phyloP scores from a whole-genome alignment of 2,329 filamentous ascomycete species.

The Fusarium verticillioides region DNA sequence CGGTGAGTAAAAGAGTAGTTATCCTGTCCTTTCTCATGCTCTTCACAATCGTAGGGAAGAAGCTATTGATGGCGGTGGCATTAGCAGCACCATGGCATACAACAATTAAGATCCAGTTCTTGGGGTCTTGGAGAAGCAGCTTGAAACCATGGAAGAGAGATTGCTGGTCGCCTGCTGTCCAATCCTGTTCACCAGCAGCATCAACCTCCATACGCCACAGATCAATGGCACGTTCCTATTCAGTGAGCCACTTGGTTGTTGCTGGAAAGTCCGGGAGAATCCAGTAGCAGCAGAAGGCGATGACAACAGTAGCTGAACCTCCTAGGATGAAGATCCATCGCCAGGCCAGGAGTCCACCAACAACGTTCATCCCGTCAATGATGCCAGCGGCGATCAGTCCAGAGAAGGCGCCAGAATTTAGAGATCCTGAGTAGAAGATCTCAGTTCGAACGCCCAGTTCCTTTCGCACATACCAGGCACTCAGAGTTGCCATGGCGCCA shows the following conservation, averaged over 20 bases:
- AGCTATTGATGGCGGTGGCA: slow-evolving; percentile 57
- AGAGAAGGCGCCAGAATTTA: slow-evolving; percentile 75
- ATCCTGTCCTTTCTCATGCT: slow-evolving; percentile 19
- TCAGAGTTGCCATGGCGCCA: slow-evolving; percentile 14
- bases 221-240: slow-evolving; percentile 55
- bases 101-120: slow-evolving; percentile 56
- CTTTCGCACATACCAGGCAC: slow-evolving; percentile 70
- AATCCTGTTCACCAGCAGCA: slow-evolving; percentile 39
- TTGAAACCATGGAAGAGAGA: slow-evolving; percentile 46
- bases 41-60: slow-evolving; percentile 30
- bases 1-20: slow-evolving; percentile 10
- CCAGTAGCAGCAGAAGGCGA: slow-evolving; percentile 32
- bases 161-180: background rate
- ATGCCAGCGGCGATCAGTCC: slow-evolving; percentile 71
- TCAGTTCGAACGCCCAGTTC: slow-evolving; percentile 72
- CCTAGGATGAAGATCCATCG: slow-evolving; percentile 75
- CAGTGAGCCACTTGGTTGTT: slow-evolving; percentile 53
- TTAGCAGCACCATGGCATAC: slow-evolving; percentile 57
- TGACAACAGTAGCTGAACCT: slow-evolving; percentile 54
- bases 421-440: slow-evolving; percentile 67
- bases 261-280: slow-evolving; percentile 46
- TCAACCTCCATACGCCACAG: slow-evolving; percentile 45
- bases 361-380: slow-evolving; percentile 49
- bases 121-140: slow-evolving; percentile 54
- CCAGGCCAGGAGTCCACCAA: slow-evolving; percentile 53